Percentiles rank a stretch among this genome's conserved stretches.
phyloP scores from a whole-genome alignment of 306 rosid species.

The Dalbergia cultrata region DNA sequence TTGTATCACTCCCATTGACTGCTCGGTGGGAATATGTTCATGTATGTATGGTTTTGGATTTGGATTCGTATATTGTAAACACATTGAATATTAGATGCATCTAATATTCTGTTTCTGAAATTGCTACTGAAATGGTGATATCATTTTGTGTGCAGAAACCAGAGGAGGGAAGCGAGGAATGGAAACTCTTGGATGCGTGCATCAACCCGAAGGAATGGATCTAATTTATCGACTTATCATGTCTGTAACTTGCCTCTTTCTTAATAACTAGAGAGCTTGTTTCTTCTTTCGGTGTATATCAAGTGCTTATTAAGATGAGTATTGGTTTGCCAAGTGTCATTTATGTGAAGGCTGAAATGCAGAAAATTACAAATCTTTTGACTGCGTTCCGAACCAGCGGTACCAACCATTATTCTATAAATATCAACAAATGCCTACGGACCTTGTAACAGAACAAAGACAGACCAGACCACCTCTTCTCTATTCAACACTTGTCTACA shows the following conservation, averaged over 20 bases:
- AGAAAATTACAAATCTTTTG: slow-evolving; percentile 26
- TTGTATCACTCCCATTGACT: slow-evolving; percentile 95
- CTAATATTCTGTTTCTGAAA: slow-evolving; percentile 17
- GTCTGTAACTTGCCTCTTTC: not conserved
- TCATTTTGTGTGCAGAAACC: slow-evolving; percentile 76
- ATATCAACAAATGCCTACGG: not conserved
- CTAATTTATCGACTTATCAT: slow-evolving; percentile 45
- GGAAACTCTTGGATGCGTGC: slow-evolving; percentile 96
- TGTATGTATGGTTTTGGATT: slow-evolving; percentile 56
- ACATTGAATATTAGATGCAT: slow-evolving; percentile 10
- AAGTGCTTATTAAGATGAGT: slow-evolving; percentile 29
- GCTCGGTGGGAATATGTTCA: slow-evolving; percentile 98
- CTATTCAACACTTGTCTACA: not conserved
- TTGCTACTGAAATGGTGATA: slow-evolving; percentile 29
- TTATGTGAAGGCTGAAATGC: slow-evolving; percentile 33
- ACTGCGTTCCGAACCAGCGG: not conserved
- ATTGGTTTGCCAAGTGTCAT: slow-evolving; percentile 21
- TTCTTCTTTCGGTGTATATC: slow-evolving; percentile 43
- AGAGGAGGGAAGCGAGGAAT: slow-evolving; percentile 97
- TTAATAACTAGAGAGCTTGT: slow-evolving; percentile 30
- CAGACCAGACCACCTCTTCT: not conserved
- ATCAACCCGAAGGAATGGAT: slow-evolving; percentile 96
- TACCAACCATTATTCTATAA: not conserved
- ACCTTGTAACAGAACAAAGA: not conserved
- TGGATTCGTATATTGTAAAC: slow-evolving; percentile 15